Base-by-base conservation (phyloP, 2,329 filamentous ascomycete species). In the Neonectria coccinea region DNA sequence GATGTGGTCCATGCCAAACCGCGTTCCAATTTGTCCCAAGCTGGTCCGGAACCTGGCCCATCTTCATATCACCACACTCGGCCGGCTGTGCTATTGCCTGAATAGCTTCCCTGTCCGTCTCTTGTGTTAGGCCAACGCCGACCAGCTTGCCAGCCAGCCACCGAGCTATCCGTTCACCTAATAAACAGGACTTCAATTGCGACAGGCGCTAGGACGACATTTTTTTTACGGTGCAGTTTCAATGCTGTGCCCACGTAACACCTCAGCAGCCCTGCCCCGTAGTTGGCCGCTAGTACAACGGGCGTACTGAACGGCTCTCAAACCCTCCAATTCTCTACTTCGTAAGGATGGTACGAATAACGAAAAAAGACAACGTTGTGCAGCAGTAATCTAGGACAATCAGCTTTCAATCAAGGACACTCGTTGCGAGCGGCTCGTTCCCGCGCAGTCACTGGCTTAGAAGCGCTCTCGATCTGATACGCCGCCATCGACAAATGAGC, bases 71-170 rank as follows among this genome's bases (percentile, higher is more conserved):
- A 58, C 59, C 59, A 56, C 58, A 36, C 39, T 44, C 51, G 42
- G 41, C 52, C 36, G 36, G 52, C 44, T 20, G 44, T 61, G 57
- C 25, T 55, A 54, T 60, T 60, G 54, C 62, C 56, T 61, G 42
- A 48, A 56, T 18, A 33, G 53, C 39, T 56, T 60, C 62, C 58
- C 41, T 58, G 48, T 58, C 27, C 58, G 33, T 18, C 20, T 56
- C 39, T 50, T 54, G 62, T 55, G 57, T 58, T 48, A 61, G 53
- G 31, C 48, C 54, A 57, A 62, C 52, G 45, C 48, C 27, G 39
- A 22, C 56, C 36, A 55, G 42, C 41, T 25, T 25, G 5, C 25
- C 25, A 25, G 25, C 25, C 25, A 25, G 25, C 39, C 39, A 56
- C 44, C 33, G 59, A 50, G 52, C 29, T 45, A 29, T 39, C 27